Percentiles rank a stretch among this genome's conserved stretches.
phyloP scores from a whole-genome alignment of 768 basidiomycete species.

The Naematelia aurantialba region DNA sequence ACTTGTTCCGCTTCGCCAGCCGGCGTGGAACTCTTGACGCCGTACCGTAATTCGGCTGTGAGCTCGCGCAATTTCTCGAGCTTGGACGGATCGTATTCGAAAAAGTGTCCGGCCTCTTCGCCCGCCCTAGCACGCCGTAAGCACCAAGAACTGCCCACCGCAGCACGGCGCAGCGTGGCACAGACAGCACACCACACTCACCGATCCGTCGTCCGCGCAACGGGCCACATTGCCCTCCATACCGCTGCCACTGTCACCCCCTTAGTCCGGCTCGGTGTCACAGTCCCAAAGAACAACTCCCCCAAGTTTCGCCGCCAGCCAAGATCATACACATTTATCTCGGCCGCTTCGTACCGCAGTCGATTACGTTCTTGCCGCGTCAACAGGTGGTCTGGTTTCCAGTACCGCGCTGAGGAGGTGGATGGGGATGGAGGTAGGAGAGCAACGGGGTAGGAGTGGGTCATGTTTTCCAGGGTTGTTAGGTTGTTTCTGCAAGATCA shows the following conservation, averaged over 20 bases:
- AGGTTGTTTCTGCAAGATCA: slow-evolving; percentile 31
- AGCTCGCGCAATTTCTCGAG: slow-evolving; percentile 3
- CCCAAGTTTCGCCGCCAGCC: slow-evolving; percentile 41
- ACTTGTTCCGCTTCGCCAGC: background rate
- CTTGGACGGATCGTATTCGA: slow-evolving; percentile 16
- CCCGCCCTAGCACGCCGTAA: too few species aligned
- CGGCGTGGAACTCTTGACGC: background rate
- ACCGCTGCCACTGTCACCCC: too few species aligned
- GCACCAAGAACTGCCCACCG: too few species aligned
- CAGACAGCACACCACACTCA: slow-evolving; percentile 5
- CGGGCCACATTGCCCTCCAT: slow-evolving; percentile 18
- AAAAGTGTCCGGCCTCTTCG: slow-evolving; percentile 11
- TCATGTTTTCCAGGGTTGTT: slow-evolving; percentile 42
- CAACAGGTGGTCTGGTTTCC: slow-evolving; percentile 43
- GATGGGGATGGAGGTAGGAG: slow-evolving; percentile 16
- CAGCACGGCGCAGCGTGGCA: too few species aligned
- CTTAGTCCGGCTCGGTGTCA: background rate
- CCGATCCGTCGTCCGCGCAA: slow-evolving; percentile 2
- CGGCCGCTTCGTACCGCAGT: slow-evolving; percentile 29
- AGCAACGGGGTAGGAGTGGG: slow-evolving; percentile 37
- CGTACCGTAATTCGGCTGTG: background rate
- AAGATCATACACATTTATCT: slow-evolving; percentile 45
- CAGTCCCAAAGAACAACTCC: slow-evolving; percentile 23
- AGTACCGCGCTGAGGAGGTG: slow-evolving; percentile 7
- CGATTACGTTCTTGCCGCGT: slow-evolving; percentile 31